Evolutionary conservation across 2,329 filamentous ascomycete genomes (phyloP), one percentile per base, ranked within the genome.

Genomic region (Didymosphaeria variabile): DNA sequence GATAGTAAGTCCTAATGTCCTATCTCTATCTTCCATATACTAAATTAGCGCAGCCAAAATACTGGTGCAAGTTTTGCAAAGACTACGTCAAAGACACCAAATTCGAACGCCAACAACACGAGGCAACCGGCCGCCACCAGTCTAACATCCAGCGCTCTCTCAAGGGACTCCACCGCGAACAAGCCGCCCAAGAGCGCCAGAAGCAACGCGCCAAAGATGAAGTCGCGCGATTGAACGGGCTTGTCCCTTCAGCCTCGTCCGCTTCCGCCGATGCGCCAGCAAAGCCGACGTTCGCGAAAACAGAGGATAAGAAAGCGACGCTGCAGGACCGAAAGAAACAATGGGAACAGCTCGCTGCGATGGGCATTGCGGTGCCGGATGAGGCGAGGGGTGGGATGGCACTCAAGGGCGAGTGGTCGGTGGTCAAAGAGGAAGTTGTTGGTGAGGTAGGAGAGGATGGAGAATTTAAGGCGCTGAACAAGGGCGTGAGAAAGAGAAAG

Each of bases 1-100:
- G 21, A 97, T 94, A 36, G 87, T 88, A 76, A 78, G 82, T 65
- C 3, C 49, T 23, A 12, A n/a, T 5, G 3, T 23, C 19, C 10
- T 23, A n/a, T 21, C 9, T 19, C 1, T 4, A 8, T 9, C 10
- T 12, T 17, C 12, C n/a, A 45, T 32, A 3, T 34, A 8, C 66
- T 74, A 34, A 73, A 15, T 36, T 0, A 3, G 8, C 19, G 13
- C 12, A 89, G 78, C 94, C 94, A 6, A 94, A 91, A 77, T 97
- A 97, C 82, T 98, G 94, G 93, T 99, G 95, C 87, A 98, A 98
- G 79, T 92, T 97, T 83, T 99, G 95, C 86, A 88, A 88, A 75
- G 87, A 87, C 75, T 98, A 89, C 79, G 91, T 99, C 53, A 91
- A 92, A 80, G 95, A 99, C 83, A 97, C 94, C 23, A 90, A 92